Conservation (phyloP, 148 eudicot genomes). For the Drosera capensis region DNA sequence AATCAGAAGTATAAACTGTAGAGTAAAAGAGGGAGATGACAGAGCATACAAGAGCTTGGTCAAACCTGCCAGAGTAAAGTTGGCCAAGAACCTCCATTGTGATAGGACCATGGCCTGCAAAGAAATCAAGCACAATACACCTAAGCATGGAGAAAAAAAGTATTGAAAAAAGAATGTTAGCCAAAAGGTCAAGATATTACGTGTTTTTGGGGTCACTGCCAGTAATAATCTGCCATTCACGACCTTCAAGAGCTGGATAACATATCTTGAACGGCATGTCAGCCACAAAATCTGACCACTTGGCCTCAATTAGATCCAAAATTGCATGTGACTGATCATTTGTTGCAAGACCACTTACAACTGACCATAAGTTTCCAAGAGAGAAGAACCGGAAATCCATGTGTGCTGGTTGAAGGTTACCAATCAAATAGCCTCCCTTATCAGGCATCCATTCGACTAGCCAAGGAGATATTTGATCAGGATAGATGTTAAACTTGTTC, state of each 20-base stretch:
- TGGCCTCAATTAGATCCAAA: slow-evolving; percentile 46
- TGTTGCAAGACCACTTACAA: slow-evolving; percentile 41
- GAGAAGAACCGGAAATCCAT: slow-evolving; percentile 60
- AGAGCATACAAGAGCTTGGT: neutral
- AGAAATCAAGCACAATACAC: neutral
- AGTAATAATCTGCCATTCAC: slow-evolving; percentile 50
- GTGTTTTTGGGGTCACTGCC: slow-evolving; percentile 57
- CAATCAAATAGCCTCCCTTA: slow-evolving; percentile 48
- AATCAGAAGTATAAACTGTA: too few species aligned
- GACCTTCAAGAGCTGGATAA: slow-evolving; percentile 52
- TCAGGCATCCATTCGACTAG: slow-evolving; percentile 47
- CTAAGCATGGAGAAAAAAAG: slow-evolving; percentile 1
- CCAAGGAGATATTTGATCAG: slow-evolving; percentile 57
- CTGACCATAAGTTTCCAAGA: slow-evolving; percentile 46
- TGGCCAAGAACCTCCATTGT: slow-evolving; percentile 76
- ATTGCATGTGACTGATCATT: slow-evolving; percentile 42
- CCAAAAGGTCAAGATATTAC: slow-evolving; percentile 11
- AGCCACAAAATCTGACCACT: slow-evolving; percentile 41
- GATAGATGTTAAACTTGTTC: slow-evolving; percentile 55
- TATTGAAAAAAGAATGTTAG: neutral
- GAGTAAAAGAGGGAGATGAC: neutral
- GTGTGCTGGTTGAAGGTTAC: slow-evolving; percentile 50
- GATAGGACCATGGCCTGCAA: slow-evolving; percentile 71
- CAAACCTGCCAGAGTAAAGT: slow-evolving; percentile 76
- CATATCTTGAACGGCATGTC: slow-evolving; percentile 58